Evolutionary conservation across 176 grass and related monocot genomes (phyloP).

Genomic region (Paspalum notatum): DNA sequence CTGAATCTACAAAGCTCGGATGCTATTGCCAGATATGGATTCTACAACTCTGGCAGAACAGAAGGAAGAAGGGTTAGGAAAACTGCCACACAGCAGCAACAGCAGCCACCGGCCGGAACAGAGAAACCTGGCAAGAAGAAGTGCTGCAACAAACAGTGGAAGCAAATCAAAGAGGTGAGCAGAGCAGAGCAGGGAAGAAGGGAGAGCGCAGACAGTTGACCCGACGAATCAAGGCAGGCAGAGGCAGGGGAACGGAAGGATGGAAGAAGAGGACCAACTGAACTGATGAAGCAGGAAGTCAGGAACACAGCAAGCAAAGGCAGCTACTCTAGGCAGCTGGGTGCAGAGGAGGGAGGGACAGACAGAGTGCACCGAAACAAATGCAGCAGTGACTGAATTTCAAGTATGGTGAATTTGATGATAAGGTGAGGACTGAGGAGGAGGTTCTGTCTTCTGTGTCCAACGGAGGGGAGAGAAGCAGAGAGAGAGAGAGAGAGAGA

Average conservation of each 20-base stretch:
- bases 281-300: neutral
- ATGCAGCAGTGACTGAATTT: constrained; percentile 27
- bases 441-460: constrained; percentile 27
- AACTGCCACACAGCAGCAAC: neutral
- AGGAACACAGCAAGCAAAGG: neutral
- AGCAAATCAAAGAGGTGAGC: constrained; percentile 43
- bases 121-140: constrained; percentile 38
- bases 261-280: neutral
- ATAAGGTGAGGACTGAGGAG: constrained; percentile 37
- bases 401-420: constrained; percentile 36
- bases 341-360: neutral
- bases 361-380: constrained; percentile 43
- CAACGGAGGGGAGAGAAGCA: neutral
- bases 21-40: neutral
- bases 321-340: too few relatives aligned
- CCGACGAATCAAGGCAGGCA: neutral
- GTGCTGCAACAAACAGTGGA: constrained; percentile 34
- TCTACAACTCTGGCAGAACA: neutral
- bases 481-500: too few relatives aligned
- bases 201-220: constrained; percentile 20
- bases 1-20: constrained; percentile 13
- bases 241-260: neutral
- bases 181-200: constrained; percentile 10
- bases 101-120: neutral
- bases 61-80: neutral